These are phyloP conservation scores for Silene vulgaris DNA, from an alignment of 179 eudicot genomes.

Conservation along the genomic window DNA sequence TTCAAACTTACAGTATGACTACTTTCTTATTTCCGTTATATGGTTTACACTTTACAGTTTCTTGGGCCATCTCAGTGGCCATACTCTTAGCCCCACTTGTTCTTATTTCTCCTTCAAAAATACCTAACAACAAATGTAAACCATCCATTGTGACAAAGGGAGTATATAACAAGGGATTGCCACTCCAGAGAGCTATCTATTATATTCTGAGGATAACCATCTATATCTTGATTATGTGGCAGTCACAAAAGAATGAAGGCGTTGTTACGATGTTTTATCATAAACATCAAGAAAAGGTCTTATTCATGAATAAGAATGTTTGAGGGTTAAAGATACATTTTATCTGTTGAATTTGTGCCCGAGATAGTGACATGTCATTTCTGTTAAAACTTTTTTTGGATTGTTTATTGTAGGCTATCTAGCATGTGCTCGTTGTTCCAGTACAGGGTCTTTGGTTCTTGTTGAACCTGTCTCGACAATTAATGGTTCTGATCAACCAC, in stretches of 20 bases:
- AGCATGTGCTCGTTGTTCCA: constrained; percentile 96
- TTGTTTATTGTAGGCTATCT: constrained; percentile 62
- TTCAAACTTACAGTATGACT: not conserved
- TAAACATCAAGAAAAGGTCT: not conserved
- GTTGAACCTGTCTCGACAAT: constrained; percentile 65
- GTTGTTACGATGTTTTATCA: not conserved
- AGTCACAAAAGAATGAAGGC: not conserved
- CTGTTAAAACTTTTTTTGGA: not conserved
- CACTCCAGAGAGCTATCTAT: not conserved
- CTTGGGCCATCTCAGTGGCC: not conserved
- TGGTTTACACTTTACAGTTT: not conserved
- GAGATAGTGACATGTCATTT: constrained; percentile 6
- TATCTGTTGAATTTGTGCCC: not conserved
- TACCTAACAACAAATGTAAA: not conserved
- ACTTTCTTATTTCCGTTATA: not conserved
- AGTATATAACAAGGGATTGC: not conserved
- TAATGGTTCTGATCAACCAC: constrained; percentile 60
- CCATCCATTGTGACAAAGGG: not conserved
- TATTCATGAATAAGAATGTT: not conserved
- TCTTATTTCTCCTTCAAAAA: not conserved
- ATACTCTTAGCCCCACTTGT: not conserved
- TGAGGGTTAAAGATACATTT: not conserved
- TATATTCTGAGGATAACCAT: not conserved
- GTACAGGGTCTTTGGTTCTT: constrained; percentile 74
- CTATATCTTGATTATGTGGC: not conserved